Evolutionary conservation across 352 stramenopile genomes (phyloP).

Genomic region (Globisporangium perplexum): DNA sequence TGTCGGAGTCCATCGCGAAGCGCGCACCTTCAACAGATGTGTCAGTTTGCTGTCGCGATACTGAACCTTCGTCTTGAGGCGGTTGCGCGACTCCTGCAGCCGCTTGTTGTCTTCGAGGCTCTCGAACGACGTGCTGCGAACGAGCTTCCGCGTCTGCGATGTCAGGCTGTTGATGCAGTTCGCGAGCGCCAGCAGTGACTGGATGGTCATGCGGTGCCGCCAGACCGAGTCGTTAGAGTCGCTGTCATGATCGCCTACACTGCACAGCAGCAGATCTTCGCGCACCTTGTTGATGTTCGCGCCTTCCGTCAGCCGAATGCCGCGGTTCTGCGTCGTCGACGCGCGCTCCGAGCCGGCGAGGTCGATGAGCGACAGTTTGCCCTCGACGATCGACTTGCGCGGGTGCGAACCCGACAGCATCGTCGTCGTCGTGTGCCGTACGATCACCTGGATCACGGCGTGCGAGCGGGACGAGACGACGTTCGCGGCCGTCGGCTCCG

Average conservation of each 20-base stretch:
- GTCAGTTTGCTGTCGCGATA: constrained; percentile 89
- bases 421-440: constrained; percentile 52
- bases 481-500: constrained; percentile 75
- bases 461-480: constrained; percentile 78
- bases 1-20: too few relatives aligned
- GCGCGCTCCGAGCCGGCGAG: constrained; percentile 79
- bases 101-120: constrained; percentile 14
- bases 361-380: constrained; percentile 82
- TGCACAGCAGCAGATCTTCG: background rate
- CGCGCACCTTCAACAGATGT: constrained; percentile 67
- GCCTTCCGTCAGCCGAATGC: constrained; percentile 49
- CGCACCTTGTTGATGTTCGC: constrained; percentile 64
- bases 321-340: constrained; percentile 70
- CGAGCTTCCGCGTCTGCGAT: constrained; percentile 21
- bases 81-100: constrained; percentile 20
- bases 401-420: constrained; percentile 37
- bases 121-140: constrained; percentile 30
- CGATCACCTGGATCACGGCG: constrained; percentile 72
- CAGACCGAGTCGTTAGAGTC: background rate
- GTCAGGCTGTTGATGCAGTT: constrained; percentile 89
- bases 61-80: constrained; percentile 41
- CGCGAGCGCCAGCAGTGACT: constrained; percentile 74
- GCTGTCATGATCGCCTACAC: background rate
- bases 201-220: too few relatives aligned
- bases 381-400: constrained; percentile 53